Evolutionary conservation across 2,329 filamentous ascomycete species (phyloP), one percentile per base, ranked within the genome.

Genomic region (Colletotrichum caudatum): DNA sequence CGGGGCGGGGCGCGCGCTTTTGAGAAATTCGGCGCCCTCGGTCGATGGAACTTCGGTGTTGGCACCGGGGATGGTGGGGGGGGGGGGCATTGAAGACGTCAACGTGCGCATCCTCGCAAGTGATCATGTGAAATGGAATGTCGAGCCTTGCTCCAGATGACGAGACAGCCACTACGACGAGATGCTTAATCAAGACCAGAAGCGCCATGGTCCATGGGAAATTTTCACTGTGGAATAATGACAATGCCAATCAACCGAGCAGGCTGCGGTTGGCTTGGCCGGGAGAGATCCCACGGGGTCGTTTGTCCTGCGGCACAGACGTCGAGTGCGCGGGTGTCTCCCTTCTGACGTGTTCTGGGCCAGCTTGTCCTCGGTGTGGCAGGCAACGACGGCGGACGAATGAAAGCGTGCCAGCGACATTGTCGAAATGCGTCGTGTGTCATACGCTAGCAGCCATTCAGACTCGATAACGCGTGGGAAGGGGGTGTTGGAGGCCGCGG

Each of bases 381-480:
- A 50, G 18, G 37, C 35, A 57, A 63, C 39, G 23, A 29, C 26
- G 35, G 29, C 41, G n/a, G 60, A 56, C 69, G 65, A 69, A 71
- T 69, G 48, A 46, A 26, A 39, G 37, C 46, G 23, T 71, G 69
- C 59, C 69, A 69, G 53, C 65, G 69, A 71, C 69, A 59, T 64
- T 12, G n/a, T 56, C 58, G 23, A 48, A 46, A 35, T 66, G 29
- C 26, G 63, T 48, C 54, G 61, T 64, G 61, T 56, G 60, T 46
- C 48, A 51, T 53, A 9, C n/a, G 16, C 8, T 14, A 41, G 16
- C 37, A 56, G 23, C 20, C 61, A 46, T 18, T 46, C 39, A 44
- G 37, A 64, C 29, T 29, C 33, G 48, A 26, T 29, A 14, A 50
- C 23, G 48, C 48, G 23, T 53, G 37, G 50, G 35, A 59, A 48